Evolutionary conservation across 2,329 filamentous ascomycete genomes (phyloP).

Genomic region (Eutypa lata): DNA sequence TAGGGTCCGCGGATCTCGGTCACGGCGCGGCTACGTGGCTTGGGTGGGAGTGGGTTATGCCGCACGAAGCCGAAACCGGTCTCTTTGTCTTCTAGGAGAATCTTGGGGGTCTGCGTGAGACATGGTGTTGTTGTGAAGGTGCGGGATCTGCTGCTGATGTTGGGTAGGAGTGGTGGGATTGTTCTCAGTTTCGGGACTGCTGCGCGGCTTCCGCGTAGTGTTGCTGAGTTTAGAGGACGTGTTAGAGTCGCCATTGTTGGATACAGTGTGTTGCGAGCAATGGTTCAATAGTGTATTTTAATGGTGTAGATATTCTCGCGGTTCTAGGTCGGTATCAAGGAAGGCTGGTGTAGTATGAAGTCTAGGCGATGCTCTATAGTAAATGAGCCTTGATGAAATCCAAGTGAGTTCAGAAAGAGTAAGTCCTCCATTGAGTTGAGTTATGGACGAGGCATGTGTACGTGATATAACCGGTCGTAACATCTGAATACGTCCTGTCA

Average conservation of each 20-base stretch:
- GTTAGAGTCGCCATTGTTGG: background rate
- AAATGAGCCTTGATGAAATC: too few relatives aligned
- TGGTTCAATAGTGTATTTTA: too few relatives aligned
- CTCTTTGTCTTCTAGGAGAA: slow-evolving; percentile 42
- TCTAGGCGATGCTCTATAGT: too few relatives aligned
- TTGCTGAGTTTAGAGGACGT: background rate
- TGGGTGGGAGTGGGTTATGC: slow-evolving; percentile 44
- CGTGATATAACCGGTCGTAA: too few relatives aligned
- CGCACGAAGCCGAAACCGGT: slow-evolving; percentile 48
- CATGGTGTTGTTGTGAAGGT: background rate
- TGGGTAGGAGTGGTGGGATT: too few relatives aligned
- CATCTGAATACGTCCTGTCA: background rate
- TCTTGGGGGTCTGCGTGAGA: slow-evolving; percentile 9
- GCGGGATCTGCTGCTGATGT: background rate
- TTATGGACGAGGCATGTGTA: too few relatives aligned
- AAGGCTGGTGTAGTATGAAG: too few relatives aligned
- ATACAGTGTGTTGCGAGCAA: background rate
- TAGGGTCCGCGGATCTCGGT: slow-evolving; percentile 56
- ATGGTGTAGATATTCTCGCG: too few relatives aligned
- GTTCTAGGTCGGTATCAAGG: too few relatives aligned
- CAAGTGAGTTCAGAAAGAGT: too few relatives aligned
- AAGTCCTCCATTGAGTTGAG: too few relatives aligned
- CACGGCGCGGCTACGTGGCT: slow-evolving; percentile 46
- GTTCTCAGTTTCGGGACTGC: background rate
- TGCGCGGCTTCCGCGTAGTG: background rate